Conservation (phyloP, 768 basidiomycete genomes). For the Agrocybe pediades region DNA sequence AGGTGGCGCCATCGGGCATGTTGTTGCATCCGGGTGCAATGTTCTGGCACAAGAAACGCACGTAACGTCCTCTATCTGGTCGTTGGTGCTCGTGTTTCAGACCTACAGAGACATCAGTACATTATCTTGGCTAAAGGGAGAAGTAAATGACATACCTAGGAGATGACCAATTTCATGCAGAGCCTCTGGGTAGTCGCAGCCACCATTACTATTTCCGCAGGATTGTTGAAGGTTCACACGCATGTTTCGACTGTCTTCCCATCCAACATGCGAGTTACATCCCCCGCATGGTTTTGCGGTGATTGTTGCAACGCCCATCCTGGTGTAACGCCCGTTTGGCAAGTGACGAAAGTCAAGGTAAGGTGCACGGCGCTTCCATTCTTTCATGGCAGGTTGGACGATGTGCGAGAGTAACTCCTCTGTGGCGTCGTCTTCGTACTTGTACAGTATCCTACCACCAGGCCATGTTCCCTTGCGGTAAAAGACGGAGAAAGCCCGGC, state of each 20-base stretch:
- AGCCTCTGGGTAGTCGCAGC: not conserved
- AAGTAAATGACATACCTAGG: not conserved
- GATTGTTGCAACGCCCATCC: not conserved
- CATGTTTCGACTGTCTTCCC: not conserved
- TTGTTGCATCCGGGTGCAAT: not conserved
- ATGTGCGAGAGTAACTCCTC: not conserved
- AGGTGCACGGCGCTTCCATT: not conserved
- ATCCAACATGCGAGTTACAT: not conserved
- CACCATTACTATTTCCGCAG: not conserved
- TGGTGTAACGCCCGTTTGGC: not conserved
- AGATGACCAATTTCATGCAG: constrained; percentile 4
- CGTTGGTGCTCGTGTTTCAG: constrained; percentile 5
- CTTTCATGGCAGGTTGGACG: not conserved
- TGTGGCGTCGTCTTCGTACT: not conserved
- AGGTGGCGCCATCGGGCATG: constrained; percentile 2
- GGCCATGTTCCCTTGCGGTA: not conserved
- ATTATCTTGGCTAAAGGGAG: not conserved
- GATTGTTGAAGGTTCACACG: constrained; percentile 2
- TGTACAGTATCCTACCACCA: not conserved
- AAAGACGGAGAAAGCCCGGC: not conserved
- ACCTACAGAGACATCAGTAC: not conserved
- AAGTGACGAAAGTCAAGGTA: not conserved
- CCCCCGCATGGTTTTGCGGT: not conserved
- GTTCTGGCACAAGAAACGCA: constrained; percentile 2
- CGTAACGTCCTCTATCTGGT: not conserved